Evolutionary conservation across 2,329 filamentous ascomycete genomes (phyloP).

Genomic region (Penicillium decumbens): DNA sequence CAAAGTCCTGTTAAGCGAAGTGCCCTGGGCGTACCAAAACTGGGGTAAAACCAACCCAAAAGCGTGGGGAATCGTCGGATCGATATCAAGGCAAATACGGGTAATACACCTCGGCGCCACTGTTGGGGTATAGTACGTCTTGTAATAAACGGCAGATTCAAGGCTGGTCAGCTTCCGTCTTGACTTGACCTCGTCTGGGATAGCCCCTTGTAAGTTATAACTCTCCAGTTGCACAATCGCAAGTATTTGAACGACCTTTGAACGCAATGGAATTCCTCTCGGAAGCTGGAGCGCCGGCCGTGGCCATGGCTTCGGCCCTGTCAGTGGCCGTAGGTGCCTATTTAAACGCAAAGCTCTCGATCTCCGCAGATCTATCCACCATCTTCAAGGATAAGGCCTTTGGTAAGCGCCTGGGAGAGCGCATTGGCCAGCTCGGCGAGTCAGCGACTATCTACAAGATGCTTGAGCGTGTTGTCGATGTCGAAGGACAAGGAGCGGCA

Average conservation of each 20-base stretch:
- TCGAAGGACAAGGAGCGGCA: slow-evolving; percentile 34
- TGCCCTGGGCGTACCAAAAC: not conserved
- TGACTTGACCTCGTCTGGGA: not conserved
- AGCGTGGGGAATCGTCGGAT: not conserved
- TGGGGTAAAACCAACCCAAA: slow-evolving; percentile 1
- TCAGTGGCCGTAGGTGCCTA: slow-evolving; percentile 38
- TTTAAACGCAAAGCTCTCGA: slow-evolving; percentile 42
- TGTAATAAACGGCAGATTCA: slow-evolving; percentile 24
- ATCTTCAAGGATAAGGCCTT: slow-evolving; percentile 35
- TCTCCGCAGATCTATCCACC: slow-evolving; percentile 39
- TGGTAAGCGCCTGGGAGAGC: slow-evolving; percentile 32
- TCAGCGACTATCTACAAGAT: slow-evolving; percentile 42
- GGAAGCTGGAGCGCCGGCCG: slow-evolving; percentile 25
- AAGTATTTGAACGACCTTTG: not conserved
- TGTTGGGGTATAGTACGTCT: not conserved
- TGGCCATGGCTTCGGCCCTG: slow-evolving; percentile 35
- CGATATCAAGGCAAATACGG: not conserved
- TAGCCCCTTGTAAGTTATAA: slow-evolving; percentile 7
- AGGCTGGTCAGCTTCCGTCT: slow-evolving; percentile 24
- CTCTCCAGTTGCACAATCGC: not conserved
- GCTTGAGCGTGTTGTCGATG: slow-evolving; percentile 40
- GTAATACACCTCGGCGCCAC: not conserved
- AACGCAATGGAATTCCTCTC: slow-evolving; percentile 28
- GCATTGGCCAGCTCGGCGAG: slow-evolving; percentile 38
- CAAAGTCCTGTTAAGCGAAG: not conserved